Conservation (phyloP, 306 rosid genomes). For the Quercus bicolor region DNA sequence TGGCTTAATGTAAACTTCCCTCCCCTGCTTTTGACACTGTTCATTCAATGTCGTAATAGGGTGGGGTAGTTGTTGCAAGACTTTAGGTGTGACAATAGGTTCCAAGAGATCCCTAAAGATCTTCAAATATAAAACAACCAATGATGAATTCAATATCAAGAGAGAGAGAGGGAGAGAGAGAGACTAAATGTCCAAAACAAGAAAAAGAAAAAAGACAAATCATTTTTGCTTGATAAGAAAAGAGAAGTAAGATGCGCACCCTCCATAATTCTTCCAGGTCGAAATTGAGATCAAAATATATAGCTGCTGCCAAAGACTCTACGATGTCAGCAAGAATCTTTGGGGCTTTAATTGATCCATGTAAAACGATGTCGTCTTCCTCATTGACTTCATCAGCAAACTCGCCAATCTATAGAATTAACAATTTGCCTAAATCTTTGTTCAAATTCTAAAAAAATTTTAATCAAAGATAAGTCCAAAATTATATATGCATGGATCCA, state of each 20-base stretch:
- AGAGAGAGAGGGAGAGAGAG: not conserved
- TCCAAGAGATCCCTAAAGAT: constrained; percentile 52
- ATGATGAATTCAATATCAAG: too few relatives aligned
- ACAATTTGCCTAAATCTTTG: not conserved
- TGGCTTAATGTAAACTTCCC: constrained; percentile 42
- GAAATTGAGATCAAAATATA: too few relatives aligned
- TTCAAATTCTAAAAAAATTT: not conserved
- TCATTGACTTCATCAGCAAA: constrained; percentile 37
- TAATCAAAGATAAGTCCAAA: too few relatives aligned
- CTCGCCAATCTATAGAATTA: constrained; percentile 38
- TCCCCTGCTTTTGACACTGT: constrained; percentile 65
- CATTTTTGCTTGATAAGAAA: not conserved
- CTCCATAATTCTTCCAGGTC: too few relatives aligned
- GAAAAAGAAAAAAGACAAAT: not conserved
- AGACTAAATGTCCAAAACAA: not conserved
- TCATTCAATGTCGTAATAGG: constrained; percentile 54
- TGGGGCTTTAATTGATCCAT: constrained; percentile 68
- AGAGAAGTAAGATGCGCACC: too few relatives aligned
- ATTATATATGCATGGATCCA: too few relatives aligned
- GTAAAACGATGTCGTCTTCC: constrained; percentile 30
- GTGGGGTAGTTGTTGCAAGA: constrained; percentile 53
- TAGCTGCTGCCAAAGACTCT: too few relatives aligned
- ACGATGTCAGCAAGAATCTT: constrained; percentile 69
- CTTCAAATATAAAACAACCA: constrained; percentile 26
- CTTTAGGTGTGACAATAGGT: constrained; percentile 58